A percentile compares a stretch with the other conserved stretches of the same genome.
Evolutionary conservation across 768 basidiomycete species (phyloP).

Genomic region (Termitomyces sp.): DNA sequence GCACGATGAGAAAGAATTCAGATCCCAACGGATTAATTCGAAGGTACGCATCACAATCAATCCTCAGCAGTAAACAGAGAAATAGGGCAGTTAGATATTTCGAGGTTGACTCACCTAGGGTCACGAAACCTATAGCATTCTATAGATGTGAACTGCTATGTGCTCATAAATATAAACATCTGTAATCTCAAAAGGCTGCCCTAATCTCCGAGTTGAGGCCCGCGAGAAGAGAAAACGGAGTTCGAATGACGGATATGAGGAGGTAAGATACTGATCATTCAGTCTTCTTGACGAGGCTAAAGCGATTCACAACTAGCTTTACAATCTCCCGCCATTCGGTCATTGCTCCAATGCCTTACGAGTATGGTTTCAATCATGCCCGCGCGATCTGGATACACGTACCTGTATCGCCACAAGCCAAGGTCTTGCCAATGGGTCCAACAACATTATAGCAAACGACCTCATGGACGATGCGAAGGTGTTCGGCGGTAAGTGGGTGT

Average conservation of each 20-base stretch:
- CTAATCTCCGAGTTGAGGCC: not conserved
- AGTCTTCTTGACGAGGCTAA: slow-evolving; percentile 23
- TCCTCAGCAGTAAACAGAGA: not conserved
- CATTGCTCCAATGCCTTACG: slow-evolving; percentile 86
- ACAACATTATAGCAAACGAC: slow-evolving; percentile 75
- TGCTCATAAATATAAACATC: too few species aligned
- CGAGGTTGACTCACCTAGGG: not conserved
- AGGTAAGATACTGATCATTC: not conserved
- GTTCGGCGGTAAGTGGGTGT: slow-evolving; percentile 85
- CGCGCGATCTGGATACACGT: slow-evolving; percentile 17
- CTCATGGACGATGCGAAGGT: slow-evolving; percentile 69
- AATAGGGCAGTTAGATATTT: not conserved
- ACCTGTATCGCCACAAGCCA: slow-evolving; percentile 94
- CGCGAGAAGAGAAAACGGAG: not conserved
- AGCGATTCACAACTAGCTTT: slow-evolving; percentile 56
- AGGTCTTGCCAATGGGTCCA: slow-evolving; percentile 81
- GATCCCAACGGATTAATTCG: not conserved
- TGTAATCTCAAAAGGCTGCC: not conserved
- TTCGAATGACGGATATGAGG: not conserved
- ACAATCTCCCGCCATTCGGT: slow-evolving; percentile 93
- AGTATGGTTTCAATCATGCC: not conserved
- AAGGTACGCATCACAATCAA: not conserved
- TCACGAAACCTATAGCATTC: not conserved
- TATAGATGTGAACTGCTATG: not conserved
- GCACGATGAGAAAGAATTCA: not conserved